phyloP scores from a whole-genome alignment of 768 basidiomycete species.

The Amanita pseudoporphyria region DNA sequence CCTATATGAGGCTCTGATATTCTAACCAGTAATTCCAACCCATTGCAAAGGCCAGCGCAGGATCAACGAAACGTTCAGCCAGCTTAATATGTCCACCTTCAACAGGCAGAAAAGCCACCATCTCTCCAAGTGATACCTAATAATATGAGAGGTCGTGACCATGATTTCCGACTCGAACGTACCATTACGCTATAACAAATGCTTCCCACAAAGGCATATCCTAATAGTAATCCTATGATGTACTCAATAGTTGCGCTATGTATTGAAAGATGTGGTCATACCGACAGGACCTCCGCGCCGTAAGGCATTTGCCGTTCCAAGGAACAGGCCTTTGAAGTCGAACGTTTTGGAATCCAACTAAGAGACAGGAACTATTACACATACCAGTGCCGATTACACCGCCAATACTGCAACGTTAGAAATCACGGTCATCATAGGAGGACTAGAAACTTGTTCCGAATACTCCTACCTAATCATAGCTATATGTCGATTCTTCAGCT shows the following conservation, averaged over 20 bases:
- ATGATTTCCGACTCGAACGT: conserved; percentile 8
- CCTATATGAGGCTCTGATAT: background rate
- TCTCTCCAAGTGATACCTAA: conserved; percentile 62
- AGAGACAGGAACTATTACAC: conserved; percentile 11
- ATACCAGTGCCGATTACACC: conserved; percentile 54
- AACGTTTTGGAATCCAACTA: background rate
- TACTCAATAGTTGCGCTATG: background rate
- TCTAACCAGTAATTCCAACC: conserved; percentile 41
- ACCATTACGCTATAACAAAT: conserved; percentile 72
- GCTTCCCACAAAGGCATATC: conserved; percentile 54
- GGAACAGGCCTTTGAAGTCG: conserved; percentile 43
- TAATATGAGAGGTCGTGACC: background rate
- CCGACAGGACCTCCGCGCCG: conserved; percentile 61
- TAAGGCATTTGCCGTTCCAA: conserved; percentile 48
- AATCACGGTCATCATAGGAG: conserved; percentile 2
- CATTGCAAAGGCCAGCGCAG: conserved; percentile 55
- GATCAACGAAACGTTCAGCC: conserved; percentile 76
- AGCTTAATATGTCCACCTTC: conserved; percentile 75
- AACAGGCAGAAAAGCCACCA: conserved; percentile 72
- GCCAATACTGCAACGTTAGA: conserved; percentile 34
- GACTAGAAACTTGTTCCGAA: background rate
- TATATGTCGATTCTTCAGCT: conserved; percentile 70
- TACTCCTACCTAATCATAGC: conserved; percentile 62
- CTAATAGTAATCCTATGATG: conserved; percentile 51
- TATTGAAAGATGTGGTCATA: conserved; percentile 10